phyloP scores from a whole-genome alignment of 305 asterid genomes.

The Petunia hybrid region DNA sequence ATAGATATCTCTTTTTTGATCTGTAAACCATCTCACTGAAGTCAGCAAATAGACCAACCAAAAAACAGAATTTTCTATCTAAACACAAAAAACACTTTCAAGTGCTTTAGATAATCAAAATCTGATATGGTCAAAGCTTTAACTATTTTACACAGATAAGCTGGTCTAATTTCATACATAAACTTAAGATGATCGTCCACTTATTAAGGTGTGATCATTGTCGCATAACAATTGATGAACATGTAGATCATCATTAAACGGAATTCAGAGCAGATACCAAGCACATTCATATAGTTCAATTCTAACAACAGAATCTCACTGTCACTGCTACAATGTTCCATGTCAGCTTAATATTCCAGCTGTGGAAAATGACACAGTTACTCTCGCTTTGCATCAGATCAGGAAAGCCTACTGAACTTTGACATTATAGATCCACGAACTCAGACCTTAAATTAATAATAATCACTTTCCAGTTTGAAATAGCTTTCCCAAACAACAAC shows the following conservation, averaged over 20 bases:
- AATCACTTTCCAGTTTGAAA: background rate
- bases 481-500: background rate
- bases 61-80: conserved; percentile 11
- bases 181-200: background rate
- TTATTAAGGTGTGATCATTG: background rate
- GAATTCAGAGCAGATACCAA: conserved; percentile 16
- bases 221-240: background rate
- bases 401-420: conserved; percentile 19
- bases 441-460: too few relatives aligned
- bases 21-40: conserved; percentile 47
- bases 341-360: too few relatives aligned
- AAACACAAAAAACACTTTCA: background rate
- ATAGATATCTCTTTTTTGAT: conserved; percentile 90
- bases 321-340: too few relatives aligned
- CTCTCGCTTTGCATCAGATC: background rate
- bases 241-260: background rate
- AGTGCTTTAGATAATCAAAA: background rate
- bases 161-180: background rate
- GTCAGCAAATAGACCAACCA: background rate
- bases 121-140: background rate
- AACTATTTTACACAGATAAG: background rate
- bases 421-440: too few relatives aligned
- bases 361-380: background rate
- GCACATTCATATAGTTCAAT: background rate
- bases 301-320: background rate